Evolutionary conservation across 768 basidiomycete species (phyloP).

Genomic region (Macrolepiota fuliginosa): DNA sequence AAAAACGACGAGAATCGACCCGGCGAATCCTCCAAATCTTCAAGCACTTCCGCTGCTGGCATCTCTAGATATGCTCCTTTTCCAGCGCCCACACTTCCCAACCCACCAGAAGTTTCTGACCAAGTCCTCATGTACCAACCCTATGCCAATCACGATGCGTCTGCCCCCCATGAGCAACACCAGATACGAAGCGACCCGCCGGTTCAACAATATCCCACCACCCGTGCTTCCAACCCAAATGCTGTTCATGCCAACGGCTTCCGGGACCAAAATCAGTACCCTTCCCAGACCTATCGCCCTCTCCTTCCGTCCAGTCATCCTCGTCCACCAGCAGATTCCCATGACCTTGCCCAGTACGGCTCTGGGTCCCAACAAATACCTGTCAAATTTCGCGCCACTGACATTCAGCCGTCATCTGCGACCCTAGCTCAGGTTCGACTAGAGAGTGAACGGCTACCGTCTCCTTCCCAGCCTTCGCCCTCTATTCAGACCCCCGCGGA

Average conservation of each 20-base stretch:
- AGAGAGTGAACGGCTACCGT: background rate
- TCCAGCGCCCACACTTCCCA: slow-evolving; percentile 31
- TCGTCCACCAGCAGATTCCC: background rate
- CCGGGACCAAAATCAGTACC: slow-evolving; percentile 2
- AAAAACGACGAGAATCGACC: slow-evolving; percentile 39
- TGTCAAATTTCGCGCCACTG: background rate
- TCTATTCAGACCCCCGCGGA: background rate
- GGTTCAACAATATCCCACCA: slow-evolving; percentile 14
- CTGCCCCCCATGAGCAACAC: slow-evolving; percentile 17
- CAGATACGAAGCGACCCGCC: slow-evolving; percentile 20
- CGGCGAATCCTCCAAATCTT: slow-evolving; percentile 25
- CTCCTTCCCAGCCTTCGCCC: background rate
- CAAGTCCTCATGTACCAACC: slow-evolving; percentile 42
- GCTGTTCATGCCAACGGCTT: background rate
- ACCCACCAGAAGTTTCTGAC: slow-evolving; percentile 22
- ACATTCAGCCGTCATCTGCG: background rate
- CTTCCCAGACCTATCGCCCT: slow-evolving; percentile 1
- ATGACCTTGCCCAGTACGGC: background rate
- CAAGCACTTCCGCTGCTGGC: slow-evolving; percentile 21
- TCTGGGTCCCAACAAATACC: background rate
- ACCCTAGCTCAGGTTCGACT: background rate
- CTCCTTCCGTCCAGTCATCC: slow-evolving; percentile 4
- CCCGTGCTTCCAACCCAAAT: background rate
- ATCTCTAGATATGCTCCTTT: slow-evolving; percentile 39
- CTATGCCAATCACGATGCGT: slow-evolving; percentile 26